These are phyloP conservation scores for Cystobasidiopsis lactophilus DNA, from an alignment of 768 basidiomycete species.

Conservation along the genomic window DNA sequence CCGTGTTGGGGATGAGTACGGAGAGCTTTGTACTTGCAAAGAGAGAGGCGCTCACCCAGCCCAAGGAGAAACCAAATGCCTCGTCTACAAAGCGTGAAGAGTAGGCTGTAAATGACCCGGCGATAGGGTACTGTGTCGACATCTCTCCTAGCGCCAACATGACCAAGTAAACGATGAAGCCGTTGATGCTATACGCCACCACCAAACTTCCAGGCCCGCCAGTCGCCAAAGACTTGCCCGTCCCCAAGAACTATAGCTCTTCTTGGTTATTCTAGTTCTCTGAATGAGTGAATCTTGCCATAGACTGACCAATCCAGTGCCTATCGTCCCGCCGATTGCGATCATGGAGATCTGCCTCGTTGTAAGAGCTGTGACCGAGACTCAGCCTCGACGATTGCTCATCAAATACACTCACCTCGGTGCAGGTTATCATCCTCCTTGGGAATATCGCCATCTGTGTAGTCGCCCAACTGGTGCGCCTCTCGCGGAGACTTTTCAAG, in stretches of 20 bases:
- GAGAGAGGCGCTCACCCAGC: slow-evolving; percentile 3
- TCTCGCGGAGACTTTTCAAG: no score
- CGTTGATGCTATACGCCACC: slow-evolving; percentile 12
- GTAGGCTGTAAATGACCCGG: slow-evolving; percentile 15
- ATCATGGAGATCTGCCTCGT: slow-evolving; percentile 13
- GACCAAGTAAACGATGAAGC: slow-evolving; percentile 10
- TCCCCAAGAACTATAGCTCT: slow-evolving; percentile 4
- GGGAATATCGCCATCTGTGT: no score
- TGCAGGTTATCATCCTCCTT: no score
- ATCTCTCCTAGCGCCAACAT: slow-evolving; percentile 17
- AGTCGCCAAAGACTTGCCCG: background rate
- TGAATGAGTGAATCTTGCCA: background rate
- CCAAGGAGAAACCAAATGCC: slow-evolving; percentile 20
- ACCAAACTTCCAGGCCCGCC: slow-evolving; percentile 7
- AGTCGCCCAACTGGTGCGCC: no score
- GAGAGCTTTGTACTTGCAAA: no score
- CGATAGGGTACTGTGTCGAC: slow-evolving; percentile 17
- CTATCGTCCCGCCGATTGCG: slow-evolving; percentile 13
- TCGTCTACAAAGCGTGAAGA: slow-evolving; percentile 17
- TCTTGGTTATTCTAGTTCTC: background rate
- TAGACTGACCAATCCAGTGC: background rate
- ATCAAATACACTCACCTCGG: no score
- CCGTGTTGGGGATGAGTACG: no score
- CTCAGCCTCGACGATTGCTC: no score
- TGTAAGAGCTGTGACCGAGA: no score